Percentiles rank a stretch among this genome's conserved stretches.
Evolutionary conservation across 2,329 filamentous ascomycete species (phyloP).

Genomic region (Chaetomiaceae sp.): DNA sequence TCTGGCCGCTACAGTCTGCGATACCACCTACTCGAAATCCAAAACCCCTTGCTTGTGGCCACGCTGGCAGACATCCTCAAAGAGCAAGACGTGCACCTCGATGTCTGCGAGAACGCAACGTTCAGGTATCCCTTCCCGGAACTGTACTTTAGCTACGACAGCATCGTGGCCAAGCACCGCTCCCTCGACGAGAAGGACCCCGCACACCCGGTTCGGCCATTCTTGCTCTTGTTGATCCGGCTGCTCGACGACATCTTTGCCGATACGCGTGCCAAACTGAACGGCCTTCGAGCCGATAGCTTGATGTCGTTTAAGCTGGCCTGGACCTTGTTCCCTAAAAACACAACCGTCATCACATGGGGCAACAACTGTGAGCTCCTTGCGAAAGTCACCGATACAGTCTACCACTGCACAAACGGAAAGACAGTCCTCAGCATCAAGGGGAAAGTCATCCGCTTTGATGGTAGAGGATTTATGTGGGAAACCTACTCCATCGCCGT

Average conservation of each 20-base stretch:
- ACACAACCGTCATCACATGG: conserved; percentile 37
- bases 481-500: conserved; percentile 32
- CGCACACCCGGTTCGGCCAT: conserved; percentile 33
- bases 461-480: conserved; percentile 41
- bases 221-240: conserved; percentile 38
- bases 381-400: conserved; percentile 35
- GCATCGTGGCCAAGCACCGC: conserved; percentile 35
- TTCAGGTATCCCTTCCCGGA: conserved; percentile 40
- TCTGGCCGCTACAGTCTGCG: conserved; percentile 37
- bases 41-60: conserved; percentile 40
- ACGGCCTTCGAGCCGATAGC: conserved; percentile 34
- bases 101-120: conserved; percentile 33
- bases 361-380: conserved; percentile 40
- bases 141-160: conserved; percentile 43
- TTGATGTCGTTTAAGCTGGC: conserved; percentile 40
- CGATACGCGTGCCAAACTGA: conserved; percentile 35
- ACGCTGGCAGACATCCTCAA: conserved; percentile 42
- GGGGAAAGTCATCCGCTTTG: conserved; percentile 37
- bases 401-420: conserved; percentile 27
- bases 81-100: conserved; percentile 39
- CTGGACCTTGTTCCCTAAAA: conserved; percentile 43
- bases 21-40: conserved; percentile 39
- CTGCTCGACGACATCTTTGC: conserved; percentile 43
- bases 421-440: conserved; percentile 27
- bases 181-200: conserved; percentile 21